A percentile compares a stretch with the other conserved stretches of the same genome.
Conservation (phyloP, 495 filamentous ascomycete genomes). For the Tuber aestivum region DNA sequence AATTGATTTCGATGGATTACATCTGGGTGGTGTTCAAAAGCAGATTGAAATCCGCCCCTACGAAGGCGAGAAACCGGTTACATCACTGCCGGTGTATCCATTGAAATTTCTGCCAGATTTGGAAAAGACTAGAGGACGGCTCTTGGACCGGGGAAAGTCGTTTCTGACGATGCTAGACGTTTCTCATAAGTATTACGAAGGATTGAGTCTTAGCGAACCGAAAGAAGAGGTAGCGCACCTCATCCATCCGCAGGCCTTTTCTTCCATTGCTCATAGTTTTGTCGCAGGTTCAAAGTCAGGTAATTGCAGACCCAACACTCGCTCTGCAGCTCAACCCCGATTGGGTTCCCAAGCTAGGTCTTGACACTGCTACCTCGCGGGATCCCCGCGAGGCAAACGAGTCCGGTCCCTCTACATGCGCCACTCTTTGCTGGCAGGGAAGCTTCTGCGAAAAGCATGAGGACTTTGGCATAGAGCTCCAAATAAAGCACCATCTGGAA, state of each 20-base stretch:
- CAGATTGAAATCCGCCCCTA: neutral
- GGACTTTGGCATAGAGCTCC: neutral
- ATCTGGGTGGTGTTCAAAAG: neutral
- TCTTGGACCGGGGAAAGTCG: neutral
- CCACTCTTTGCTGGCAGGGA: neutral
- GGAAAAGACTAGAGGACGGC: neutral
- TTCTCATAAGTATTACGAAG: slow-evolving; percentile 9
- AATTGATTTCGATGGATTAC: neutral
- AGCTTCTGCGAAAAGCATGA: too few species aligned
- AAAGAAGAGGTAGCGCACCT: slow-evolving; percentile 7
- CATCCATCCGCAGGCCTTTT: neutral
- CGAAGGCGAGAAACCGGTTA: neutral
- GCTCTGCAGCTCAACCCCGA: slow-evolving; percentile 12
- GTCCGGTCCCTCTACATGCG: neutral
- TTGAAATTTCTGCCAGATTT: neutral
- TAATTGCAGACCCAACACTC: slow-evolving; percentile 7
- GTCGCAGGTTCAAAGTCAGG: slow-evolving; percentile 7
- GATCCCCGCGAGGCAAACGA: neutral
- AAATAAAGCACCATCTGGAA: slow-evolving; percentile 1
- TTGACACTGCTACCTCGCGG: neutral
- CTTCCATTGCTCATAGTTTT: neutral
- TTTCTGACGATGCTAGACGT: neutral
- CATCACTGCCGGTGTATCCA: neutral
- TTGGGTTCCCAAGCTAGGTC: neutral
- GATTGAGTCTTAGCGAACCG: slow-evolving; percentile 4